phyloP scores from a whole-genome alignment of 2,329 filamentous ascomycete species.

The Escovopsis sp. region DNA sequence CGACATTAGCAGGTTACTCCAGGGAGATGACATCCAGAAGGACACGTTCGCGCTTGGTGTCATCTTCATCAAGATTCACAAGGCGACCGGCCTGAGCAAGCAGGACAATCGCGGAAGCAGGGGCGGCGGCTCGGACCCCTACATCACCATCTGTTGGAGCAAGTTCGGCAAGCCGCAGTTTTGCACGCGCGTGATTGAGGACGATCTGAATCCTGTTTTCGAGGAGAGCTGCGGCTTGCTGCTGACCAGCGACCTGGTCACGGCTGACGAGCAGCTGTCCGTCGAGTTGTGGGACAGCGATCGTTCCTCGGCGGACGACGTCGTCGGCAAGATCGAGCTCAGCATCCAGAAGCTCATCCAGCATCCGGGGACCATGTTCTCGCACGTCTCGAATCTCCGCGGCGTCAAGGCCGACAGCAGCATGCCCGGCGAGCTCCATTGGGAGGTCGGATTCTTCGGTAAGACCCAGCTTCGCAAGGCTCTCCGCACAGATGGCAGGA shows the following conservation, averaged over 20 bases:
- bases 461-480: slow-evolving; percentile 80
- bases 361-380: slow-evolving; percentile 80
- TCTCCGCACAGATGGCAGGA: slow-evolving; percentile 73
- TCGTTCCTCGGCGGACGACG: slow-evolving; percentile 78
- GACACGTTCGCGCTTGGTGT: slow-evolving; percentile 74
- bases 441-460: slow-evolving; percentile 91
- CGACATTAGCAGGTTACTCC: slow-evolving; percentile 77
- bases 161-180: slow-evolving; percentile 98
- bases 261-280: slow-evolving; percentile 82
- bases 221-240: slow-evolving; percentile 75
- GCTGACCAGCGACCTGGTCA: slow-evolving; percentile 79
- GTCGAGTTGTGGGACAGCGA: slow-evolving; percentile 96
- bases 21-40: slow-evolving; percentile 84
- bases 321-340: slow-evolving; percentile 86
- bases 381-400: slow-evolving; percentile 66
- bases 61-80: slow-evolving; percentile 86
- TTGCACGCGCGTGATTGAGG: slow-evolving; percentile 88
- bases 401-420: slow-evolving; percentile 70
- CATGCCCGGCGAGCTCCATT: slow-evolving; percentile 89
- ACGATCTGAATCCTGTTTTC: slow-evolving; percentile 86
- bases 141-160: slow-evolving; percentile 87
- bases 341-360: slow-evolving; percentile 92
- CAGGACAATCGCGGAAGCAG: slow-evolving; percentile 71
- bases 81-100: slow-evolving; percentile 75
- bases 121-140: slow-evolving; percentile 83